Base-by-base conservation (phyloP, 192 early-diverging fungal species). In the Coemansia sp. region DNA sequence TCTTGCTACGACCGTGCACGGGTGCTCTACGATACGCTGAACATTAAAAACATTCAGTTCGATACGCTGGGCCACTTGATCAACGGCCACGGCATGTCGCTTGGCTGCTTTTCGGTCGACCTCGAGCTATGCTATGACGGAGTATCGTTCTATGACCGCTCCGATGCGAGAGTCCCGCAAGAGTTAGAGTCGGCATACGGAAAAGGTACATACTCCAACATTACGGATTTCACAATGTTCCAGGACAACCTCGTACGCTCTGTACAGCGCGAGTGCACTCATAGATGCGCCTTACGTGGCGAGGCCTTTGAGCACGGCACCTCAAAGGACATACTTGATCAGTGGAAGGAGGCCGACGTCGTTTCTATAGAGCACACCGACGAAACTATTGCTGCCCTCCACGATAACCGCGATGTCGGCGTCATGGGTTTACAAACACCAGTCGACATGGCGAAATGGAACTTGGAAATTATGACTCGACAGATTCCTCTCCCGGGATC, bases 21-120 rank as follows among this genome's bases (percentile, higher is more conserved):
- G 31, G 79, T 80, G 14, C 82, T 93, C 59, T 89, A 85, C 78
- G 83, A 84, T 58, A 85, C 88, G 0, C 86, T 98, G 85, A 89
- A 91, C 61, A 89, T 96, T 74, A 98, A 98, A 73, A 88, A 95
- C 72, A 86, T 97, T n/a, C 93, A 96, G 80, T 84, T 88, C 63
- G 96, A 98, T 71, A 94, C 96, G 0, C 76, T 96, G 60, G 90
- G 89, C 64, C 89, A 85, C 67, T 58, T 81, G 63, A 53, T 84
- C 11, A 48, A 61, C 46, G 77, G 74, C 19, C 64, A 84, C n/a
- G 70, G 64, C 29, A 68, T 70, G 46, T 57, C 60, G 10, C 67
- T 85, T 17, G 74, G 75, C 25, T 80, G 68, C 53, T 75, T 37
- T 38, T 25, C 53, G 50, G 78, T 82, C 19, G 85, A 91, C 4